A percentile compares a stretch with the other conserved stretches of the same genome.
phyloP scores from a whole-genome alignment of 129 eudicot genomes.

The Chrysanthemum lavandulifolium region DNA sequence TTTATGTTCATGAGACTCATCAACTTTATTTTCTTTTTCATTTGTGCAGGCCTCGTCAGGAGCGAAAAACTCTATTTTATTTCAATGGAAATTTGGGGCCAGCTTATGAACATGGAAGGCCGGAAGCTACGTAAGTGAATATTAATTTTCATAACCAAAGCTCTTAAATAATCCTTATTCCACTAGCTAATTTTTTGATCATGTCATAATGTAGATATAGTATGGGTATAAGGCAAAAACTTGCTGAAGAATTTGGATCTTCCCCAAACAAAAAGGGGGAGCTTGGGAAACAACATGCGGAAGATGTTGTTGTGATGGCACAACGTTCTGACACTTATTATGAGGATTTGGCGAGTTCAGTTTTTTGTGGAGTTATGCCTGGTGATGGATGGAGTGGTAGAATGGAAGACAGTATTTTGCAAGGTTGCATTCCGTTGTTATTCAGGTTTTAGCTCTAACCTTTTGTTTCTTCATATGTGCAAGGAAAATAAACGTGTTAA shows the following conservation, averaged over 20 bases:
- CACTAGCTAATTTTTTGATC: background rate
- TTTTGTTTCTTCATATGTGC: background rate
- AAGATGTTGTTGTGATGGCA: constrained; percentile 80
- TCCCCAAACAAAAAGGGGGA: constrained; percentile 72
- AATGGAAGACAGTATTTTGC: constrained; percentile 94
- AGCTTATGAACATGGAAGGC: constrained; percentile 84
- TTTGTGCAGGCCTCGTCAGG: constrained; percentile 63
- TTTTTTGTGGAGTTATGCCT: constrained; percentile 96
- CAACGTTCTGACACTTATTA: constrained; percentile 66
- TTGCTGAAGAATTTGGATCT: constrained; percentile 93
- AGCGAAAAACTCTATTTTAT: constrained; percentile 74
- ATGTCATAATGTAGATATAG: constrained; percentile 63
- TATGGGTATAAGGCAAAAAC: constrained; percentile 93
- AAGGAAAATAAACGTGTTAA: background rate
- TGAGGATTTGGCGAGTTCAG: constrained; percentile 69
- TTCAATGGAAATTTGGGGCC: constrained; percentile 97
- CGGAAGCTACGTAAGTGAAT: constrained; percentile 76
- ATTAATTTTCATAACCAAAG: background rate
- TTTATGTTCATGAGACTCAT: background rate
- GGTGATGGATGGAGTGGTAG: constrained; percentile 99
- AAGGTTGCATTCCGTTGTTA: constrained; percentile 94
- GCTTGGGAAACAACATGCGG: constrained; percentile 83
- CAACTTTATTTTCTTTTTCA: background rate
- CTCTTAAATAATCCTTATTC: background rate
- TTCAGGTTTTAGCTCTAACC: constrained; percentile 55